Conservation (phyloP, 257 asterid species). For the Ehretia macrophylla region DNA sequence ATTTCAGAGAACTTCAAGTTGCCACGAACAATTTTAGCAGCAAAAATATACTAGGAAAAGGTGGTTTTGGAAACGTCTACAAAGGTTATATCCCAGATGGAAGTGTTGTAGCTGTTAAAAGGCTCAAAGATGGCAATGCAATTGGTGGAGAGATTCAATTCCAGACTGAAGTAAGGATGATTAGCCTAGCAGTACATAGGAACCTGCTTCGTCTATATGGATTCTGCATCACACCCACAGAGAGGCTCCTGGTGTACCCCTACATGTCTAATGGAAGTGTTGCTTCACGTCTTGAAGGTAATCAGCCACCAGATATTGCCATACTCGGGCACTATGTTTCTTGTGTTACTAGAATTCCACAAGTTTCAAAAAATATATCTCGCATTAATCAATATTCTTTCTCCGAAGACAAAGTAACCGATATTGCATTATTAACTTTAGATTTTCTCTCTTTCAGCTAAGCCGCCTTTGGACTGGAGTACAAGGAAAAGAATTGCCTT, state of each 20-base stretch:
- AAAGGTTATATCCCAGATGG: constrained; percentile 86
- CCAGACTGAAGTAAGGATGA: constrained; percentile 93
- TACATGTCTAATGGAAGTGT: constrained; percentile 97
- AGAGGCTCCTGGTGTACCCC: constrained; percentile 84
- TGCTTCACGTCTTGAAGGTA: constrained; percentile 90
- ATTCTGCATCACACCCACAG: constrained; percentile 64
- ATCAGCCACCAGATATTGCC: neutral
- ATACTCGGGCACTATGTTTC: neutral
- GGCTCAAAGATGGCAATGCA: constrained; percentile 76
- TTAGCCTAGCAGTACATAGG: constrained; percentile 90
- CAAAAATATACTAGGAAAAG: constrained; percentile 86
- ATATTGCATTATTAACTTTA: neutral
- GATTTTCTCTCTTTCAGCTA: constrained; percentile 36
- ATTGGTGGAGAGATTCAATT: constrained; percentile 80
- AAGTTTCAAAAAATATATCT: too few species aligned
- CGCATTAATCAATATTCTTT: too few species aligned
- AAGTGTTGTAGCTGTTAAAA: constrained; percentile 76
- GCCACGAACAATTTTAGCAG: constrained; percentile 88
- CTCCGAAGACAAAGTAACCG: too few species aligned
- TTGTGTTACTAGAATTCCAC: too few species aligned
- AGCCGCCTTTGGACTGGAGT: constrained; percentile 84
- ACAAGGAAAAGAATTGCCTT: constrained; percentile 77
- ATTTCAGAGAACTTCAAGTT: constrained; percentile 66
- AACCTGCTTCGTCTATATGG: constrained; percentile 83
- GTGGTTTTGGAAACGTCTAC: constrained; percentile 90